Evolutionary conservation across 1,284 basidiomycete species (phyloP).

Genomic region (Tilletia caries): DNA sequence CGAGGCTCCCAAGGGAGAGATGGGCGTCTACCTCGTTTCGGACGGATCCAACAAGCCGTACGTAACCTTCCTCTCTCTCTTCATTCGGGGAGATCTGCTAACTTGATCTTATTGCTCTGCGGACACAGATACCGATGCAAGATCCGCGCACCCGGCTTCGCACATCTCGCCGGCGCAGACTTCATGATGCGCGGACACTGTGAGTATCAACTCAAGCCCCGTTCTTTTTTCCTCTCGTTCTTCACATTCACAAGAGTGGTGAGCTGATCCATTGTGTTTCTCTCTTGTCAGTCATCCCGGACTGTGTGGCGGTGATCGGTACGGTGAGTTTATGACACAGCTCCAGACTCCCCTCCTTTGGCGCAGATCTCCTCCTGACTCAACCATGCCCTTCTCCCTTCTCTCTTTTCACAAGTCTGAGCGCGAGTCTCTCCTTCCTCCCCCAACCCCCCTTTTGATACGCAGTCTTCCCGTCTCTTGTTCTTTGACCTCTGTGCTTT

Average conservation of each 20-base stretch:
- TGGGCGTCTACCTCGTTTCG: constrained; percentile 60
- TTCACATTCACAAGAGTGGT: no score
- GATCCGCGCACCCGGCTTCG: constrained; percentile 49
- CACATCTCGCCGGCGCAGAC: constrained; percentile 51
- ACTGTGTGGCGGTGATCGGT: constrained; percentile 13
- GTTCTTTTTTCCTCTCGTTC: no score
- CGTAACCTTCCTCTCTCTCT: not conserved
- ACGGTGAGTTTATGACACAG: constrained; percentile 43
- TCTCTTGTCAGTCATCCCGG: constrained; percentile 8
- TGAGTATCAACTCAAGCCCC: not conserved
- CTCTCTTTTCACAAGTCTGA: no score
- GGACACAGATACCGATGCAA: constrained; percentile 16
- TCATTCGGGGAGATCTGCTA: not conserved
- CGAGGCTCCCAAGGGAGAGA: constrained; percentile 97
- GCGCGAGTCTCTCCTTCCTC: no score
- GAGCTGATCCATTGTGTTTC: no score
- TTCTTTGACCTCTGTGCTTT: no score
- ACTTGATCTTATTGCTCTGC: not conserved
- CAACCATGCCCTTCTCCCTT: no score
- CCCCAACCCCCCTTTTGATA: no score
- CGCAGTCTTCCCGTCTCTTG: no score
- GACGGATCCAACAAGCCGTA: constrained; percentile 52
- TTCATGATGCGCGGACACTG: constrained; percentile 49
- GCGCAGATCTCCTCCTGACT: no score
- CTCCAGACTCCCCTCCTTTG: no score